Percentiles rank a stretch among this genome's conserved stretches.
These are phyloP conservation scores for Chytriomyces sp. DNA, from an alignment of 192 early-diverging fungal genomes.

Conservation along the genomic window DNA sequence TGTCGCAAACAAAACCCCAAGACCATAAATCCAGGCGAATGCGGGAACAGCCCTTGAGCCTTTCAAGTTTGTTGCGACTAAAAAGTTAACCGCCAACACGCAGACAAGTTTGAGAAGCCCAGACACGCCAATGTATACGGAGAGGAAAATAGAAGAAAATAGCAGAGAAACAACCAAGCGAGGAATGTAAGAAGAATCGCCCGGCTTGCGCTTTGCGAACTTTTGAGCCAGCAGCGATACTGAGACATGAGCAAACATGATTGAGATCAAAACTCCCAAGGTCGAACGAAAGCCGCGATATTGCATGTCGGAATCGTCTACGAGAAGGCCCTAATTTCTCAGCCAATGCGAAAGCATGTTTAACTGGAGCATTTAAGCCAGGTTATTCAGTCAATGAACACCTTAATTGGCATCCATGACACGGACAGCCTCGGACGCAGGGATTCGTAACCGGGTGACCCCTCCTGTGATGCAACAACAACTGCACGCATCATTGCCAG, in stretches of 20 bases:
- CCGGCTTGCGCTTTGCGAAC: background rate
- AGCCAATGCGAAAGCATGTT: too few relatives aligned
- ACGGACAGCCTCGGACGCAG: too few relatives aligned
- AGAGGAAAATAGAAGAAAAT: conserved; percentile 67
- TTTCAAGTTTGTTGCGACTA: conserved; percentile 59
- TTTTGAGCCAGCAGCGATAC: conserved; percentile 55
- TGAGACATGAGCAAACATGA: conserved; percentile 53
- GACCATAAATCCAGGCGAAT: conserved; percentile 81
- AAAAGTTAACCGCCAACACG: conserved; percentile 70
- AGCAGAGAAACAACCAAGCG: conserved; percentile 67
- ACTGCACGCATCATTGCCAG: conserved; percentile 48
- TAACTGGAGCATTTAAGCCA: too few relatives aligned
- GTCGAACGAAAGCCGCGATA: conserved; percentile 63
- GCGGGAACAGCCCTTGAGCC: conserved; percentile 60
- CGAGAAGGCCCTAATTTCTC: too few relatives aligned
- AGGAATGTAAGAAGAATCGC: conserved; percentile 49
- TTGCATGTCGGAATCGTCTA: background rate
- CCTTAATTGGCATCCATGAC: too few relatives aligned
- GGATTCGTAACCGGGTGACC: conserved; percentile 39
- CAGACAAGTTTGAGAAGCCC: conserved; percentile 77
- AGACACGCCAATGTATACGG: conserved; percentile 28
- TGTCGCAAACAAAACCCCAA: conserved; percentile 81
- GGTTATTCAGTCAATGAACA: too few relatives aligned
- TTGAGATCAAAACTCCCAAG: conserved; percentile 57
- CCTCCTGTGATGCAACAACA: conserved; percentile 73